A percentile compares a stretch with the other conserved stretches of the same genome.
Conservation (phyloP, 768 basidiomycete species). For the Paxillus involutus region DNA sequence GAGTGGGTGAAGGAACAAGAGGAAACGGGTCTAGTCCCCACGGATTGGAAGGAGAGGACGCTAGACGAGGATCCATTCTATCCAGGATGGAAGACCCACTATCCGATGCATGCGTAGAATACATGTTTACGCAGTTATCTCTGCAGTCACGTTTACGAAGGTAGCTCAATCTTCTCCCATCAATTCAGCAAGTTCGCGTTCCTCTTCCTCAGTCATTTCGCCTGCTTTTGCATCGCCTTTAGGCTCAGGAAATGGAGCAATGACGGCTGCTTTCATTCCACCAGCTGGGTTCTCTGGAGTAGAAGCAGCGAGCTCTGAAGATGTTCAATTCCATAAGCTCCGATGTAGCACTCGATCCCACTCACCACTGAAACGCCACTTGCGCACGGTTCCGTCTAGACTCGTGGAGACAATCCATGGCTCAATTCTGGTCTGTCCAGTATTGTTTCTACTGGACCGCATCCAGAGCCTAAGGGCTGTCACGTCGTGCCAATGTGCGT, state of each 20-base stretch:
- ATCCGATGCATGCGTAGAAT: constrained; percentile 12
- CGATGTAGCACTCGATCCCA: background rate
- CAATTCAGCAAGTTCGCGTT: constrained; percentile 83
- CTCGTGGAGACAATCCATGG: constrained; percentile 84
- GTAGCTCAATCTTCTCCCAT: constrained; percentile 40
- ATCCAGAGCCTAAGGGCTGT: constrained; percentile 75
- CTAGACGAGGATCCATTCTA: constrained; percentile 52
- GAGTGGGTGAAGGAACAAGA: constrained; percentile 51
- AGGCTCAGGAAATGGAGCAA: constrained; percentile 28
- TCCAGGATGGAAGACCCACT: constrained; percentile 42
- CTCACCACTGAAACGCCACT: constrained; percentile 75
- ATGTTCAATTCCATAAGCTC: background rate
- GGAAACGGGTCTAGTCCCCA: constrained; percentile 43
- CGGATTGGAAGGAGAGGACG: constrained; percentile 49
- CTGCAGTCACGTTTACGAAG: background rate
- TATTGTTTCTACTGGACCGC: constrained; percentile 44
- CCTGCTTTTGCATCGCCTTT: constrained; percentile 28
- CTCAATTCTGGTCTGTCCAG: constrained; percentile 53
- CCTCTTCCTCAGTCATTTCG: constrained; percentile 83
- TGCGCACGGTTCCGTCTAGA: constrained; percentile 84
- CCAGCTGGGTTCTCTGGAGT: constrained; percentile 21
- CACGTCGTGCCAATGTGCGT: constrained; percentile 92
- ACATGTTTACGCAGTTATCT: background rate
- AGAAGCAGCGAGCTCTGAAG: constrained; percentile 27
- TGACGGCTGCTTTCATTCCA: constrained; percentile 13